Conservation (phyloP, 176 grass and related monocot species). For the Panicum miliaceum region DNA sequence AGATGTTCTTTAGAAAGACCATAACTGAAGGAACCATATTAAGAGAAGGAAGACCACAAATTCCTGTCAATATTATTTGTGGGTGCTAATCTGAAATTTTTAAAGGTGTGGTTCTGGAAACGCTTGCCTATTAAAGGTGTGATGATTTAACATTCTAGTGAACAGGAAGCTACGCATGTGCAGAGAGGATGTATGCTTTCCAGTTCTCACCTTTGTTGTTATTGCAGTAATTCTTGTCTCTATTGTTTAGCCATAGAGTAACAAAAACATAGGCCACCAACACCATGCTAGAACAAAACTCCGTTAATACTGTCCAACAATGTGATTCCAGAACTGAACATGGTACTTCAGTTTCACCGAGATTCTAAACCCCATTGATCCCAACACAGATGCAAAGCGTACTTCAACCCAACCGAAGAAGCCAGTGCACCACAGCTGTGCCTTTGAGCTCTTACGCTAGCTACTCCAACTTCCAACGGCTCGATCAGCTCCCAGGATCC, state of each 20-base stretch:
- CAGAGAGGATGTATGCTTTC: not conserved
- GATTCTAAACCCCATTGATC: conserved; percentile 34
- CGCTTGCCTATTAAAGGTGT: not conserved
- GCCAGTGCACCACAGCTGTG: conserved; percentile 17
- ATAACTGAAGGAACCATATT: not conserved
- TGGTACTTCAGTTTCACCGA: conserved; percentile 22
- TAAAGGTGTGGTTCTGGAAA: not conserved
- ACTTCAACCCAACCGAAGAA: conserved; percentile 8
- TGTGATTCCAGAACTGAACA: conserved; percentile 24
- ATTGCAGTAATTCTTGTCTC: not conserved
- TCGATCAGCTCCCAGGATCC: not conserved
- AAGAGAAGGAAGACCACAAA: not conserved
- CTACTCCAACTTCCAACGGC: not conserved
- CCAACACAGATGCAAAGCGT: conserved; percentile 12
- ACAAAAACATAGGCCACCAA: conserved; percentile 8
- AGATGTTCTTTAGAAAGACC: not conserved
- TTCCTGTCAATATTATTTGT: not conserved
- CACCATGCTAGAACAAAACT: not conserved
- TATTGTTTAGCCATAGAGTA: not conserved
- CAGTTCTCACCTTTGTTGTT: not conserved
- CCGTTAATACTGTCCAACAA: not conserved
- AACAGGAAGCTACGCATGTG: not conserved
- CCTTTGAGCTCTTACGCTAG: not conserved
- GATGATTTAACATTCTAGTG: not conserved
- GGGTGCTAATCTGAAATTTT: not conserved